Evolutionary conservation across 768 basidiomycete genomes (phyloP), one percentile per base, ranked within the genome.

Genomic region (Scleroderma bovista): DNA sequence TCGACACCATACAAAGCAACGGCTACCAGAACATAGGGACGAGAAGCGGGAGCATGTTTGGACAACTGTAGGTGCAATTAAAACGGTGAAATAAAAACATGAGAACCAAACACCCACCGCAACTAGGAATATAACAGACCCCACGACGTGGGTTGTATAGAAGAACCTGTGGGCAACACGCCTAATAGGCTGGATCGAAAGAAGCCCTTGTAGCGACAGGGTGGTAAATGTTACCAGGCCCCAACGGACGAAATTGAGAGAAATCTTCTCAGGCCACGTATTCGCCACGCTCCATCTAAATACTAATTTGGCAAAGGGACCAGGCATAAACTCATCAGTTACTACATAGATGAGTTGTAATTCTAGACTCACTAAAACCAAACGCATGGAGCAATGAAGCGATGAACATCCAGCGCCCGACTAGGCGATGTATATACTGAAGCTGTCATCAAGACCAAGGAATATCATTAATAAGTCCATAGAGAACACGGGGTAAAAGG

Each of bases 361-460:
- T 17, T 7, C 19, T 19, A 61, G 31, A 72, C 61, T 34, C 40
- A 62, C 72, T 47, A 51, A 60, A 73, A 19, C 65, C 60, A 20
- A 72, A 12, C 16, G 63, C 58, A 43, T 74, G 73, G 4, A 72
- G 57, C 39, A 71, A 62, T 2, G 63, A 61, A 10, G 63, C 61
- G n/a, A 72, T 26, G 22, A 72, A 67, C 32, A 72, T 53, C 24
- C 72, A 50, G 2, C 68, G 58, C 9, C 77, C 77, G 3, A 67
- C 61, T 59, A 71, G 72, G 7, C 75, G 73, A 56, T 79, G 77
- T 16, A 77, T 58, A 58, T 62, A 75, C 59, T 76, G 74, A 51
- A 73, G 54, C 65, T 74, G 57, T 22, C 57, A 49, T 19, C 52
- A 24, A 22, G 39, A 49, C 17, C 52, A 24, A 22, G 39, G 46